Conservation (phyloP, 2,329 filamentous ascomycete genomes). For the Trichophyton benhamiae region DNA sequence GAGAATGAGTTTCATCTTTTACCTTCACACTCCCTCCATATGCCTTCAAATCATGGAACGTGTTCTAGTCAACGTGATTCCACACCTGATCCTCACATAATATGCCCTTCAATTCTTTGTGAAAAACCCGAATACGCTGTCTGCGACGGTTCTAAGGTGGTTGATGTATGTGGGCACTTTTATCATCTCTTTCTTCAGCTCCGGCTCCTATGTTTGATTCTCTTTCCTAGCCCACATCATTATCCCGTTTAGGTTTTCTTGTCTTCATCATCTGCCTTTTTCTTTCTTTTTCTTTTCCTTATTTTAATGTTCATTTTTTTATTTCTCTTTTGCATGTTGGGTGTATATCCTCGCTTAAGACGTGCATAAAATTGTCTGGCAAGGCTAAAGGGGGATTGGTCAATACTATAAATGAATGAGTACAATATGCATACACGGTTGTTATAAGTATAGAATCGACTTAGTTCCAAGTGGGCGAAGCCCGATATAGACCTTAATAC, state of each 20-base stretch:
- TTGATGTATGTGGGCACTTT: neutral
- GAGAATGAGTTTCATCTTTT: slow-evolving; percentile 1
- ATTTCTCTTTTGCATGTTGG: slow-evolving; percentile 1
- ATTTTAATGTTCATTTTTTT: slow-evolving; percentile 1
- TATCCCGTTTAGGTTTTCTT: slow-evolving; percentile 2
- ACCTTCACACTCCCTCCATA: neutral
- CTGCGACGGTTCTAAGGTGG: slow-evolving; percentile 1
- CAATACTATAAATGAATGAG: neutral
- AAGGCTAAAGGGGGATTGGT: neutral
- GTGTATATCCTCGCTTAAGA: slow-evolving; percentile 1
- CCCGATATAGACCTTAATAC: neutral
- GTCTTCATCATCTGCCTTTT: neutral
- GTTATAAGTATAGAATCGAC: neutral
- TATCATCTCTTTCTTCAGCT: neutral
- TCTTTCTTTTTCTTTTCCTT: neutral
- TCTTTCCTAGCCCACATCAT: neutral
- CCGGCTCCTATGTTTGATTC: neutral
- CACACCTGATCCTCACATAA: neutral
- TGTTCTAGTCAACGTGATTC: neutral
- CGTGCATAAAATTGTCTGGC: slow-evolving; percentile 3
- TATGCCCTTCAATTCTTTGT: neutral
- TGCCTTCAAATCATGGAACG: neutral
- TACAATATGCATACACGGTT: neutral
- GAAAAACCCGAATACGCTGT: neutral
- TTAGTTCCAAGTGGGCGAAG: neutral